Percentiles rank a stretch among this genome's conserved stretches.
Conservation (phyloP, 805 yeast species). For the Danielozyma ontarioensis region DNA sequence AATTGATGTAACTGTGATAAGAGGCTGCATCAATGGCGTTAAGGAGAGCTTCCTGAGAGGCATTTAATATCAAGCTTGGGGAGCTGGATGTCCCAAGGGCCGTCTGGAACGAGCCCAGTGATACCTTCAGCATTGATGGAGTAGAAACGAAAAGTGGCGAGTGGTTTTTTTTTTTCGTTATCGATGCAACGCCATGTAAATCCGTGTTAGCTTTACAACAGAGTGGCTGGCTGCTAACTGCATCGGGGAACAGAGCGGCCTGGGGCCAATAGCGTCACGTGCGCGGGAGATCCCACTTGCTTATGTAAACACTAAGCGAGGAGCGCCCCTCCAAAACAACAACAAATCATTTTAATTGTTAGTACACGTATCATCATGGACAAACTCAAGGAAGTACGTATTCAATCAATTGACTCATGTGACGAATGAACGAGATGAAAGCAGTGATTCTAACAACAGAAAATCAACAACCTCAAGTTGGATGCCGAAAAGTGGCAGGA, state of each 20-base stretch:
- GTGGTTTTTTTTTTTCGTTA: too few relatives aligned
- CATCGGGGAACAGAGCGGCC: not conserved
- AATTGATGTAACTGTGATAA: too few relatives aligned
- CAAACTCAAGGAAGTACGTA: slow-evolving; percentile 55
- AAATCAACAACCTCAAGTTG: slow-evolving; percentile 80
- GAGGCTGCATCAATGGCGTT: not conserved
- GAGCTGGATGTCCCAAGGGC: not conserved
- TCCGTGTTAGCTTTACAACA: too few relatives aligned
- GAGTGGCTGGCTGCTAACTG: slow-evolving; percentile 2
- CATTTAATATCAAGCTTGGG: not conserved
- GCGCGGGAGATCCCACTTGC: not conserved
- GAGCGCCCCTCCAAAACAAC: not conserved
- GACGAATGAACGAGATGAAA: not conserved
- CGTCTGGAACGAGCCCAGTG: not conserved
- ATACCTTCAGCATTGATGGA: not conserved
- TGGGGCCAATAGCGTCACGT: slow-evolving; percentile 1
- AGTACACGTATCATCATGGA: slow-evolving; percentile 38
- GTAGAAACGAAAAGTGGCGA: too few relatives aligned
- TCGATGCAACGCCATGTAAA: too few relatives aligned
- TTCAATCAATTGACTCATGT: not conserved
- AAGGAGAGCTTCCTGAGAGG: not conserved
- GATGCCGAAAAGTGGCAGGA: slow-evolving; percentile 98
- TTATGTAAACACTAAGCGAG: slow-evolving; percentile 1
- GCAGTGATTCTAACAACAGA: slow-evolving; percentile 37
- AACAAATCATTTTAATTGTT: not conserved